Evolutionary conservation across 2,329 filamentous ascomycete species (phyloP), one percentile per base, ranked within the genome.

Genomic region (Zymoseptoria ardabiliae): DNA sequence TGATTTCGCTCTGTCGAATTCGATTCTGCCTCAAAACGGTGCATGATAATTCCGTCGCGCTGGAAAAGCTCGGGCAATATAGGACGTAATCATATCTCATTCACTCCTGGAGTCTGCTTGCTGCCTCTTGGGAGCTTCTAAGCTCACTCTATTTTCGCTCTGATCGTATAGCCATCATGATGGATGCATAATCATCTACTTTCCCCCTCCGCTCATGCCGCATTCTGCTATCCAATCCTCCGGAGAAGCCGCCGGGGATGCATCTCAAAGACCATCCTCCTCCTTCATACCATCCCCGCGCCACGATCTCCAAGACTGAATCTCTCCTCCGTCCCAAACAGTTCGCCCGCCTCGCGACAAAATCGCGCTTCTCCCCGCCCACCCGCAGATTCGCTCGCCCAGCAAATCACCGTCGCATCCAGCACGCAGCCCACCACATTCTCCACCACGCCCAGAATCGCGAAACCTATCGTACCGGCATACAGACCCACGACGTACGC

Each of bases 401-500:
- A 97, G 78, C 94, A 99, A 11, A 99, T 87, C 22, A 97, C 83
- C 41, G 91, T 91, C 55, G 72, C 73, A 59, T 75, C 73, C 54
- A 74, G 63, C 7, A 74, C 70, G 11, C 68, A 72, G 2, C 71
- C 71, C 2, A 75, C 69, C 3, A 74, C 71, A 50, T 73, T 73
- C 65, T 75, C 73, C n/a, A 74, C 67, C 6, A 72, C 72, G 17
- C 73, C 73, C n/a, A 99, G 79, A 0, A 97, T 87, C 4, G 90
- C 91, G 86, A 94, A 99, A 7, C 94, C 94, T 66, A 99, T 97
- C 57, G 93, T 91, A 61, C 90, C 91, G 17, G 94, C 94, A 66
- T 97, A 88, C 63, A 99, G 75, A 9, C 92, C 94, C 21, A 99
- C 90, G 1, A 97, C 84, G 70, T 97, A 99, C 2, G 93, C 94